Base-by-base conservation (phyloP, 768 basidiomycete species). In the Solioccasus polychromus region DNA sequence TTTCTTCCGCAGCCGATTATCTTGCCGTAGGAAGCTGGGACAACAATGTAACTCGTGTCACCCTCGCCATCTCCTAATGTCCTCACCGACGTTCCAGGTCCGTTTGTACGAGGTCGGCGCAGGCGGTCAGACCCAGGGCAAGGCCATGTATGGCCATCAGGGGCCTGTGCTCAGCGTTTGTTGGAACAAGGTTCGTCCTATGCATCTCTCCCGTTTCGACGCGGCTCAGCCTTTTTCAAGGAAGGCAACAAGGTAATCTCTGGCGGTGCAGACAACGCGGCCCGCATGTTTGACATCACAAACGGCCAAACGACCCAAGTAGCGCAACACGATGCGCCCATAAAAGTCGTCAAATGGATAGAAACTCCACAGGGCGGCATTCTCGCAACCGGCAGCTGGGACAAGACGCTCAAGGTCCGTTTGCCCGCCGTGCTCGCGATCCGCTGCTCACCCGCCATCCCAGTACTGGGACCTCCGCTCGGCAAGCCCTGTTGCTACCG, bases 1-100 rank as follows among this genome's bases (percentile, higher is more conserved):
- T 94, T 70, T 92, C 89, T 0, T 79, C 86, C 6, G 83, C 80
- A 15, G 87, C 87, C 8, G 91, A 95, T 61, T 88, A 90, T 61
- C 77, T 98, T 20, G 92, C 94, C 8, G 93, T 94, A 11, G 92
- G 83, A 44, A 88, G 85, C 55, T 98, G 95, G 95, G 88, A 90
- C 60, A 93, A 92, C 62, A 89, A 89, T 67, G 93, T 92, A 54
- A 34, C 15, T 44, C 35, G 19, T 23, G 3, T 28, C 20, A 15
- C 22, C 11, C 31, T 14, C 35, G 34, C 11, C 24, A 22, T 32
- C 46, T 36, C 2, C 15, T 24, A 12, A 28, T 15, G 29, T 36
- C 34, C 48, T 42, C 44, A 60, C 44, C 35, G 56, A 29, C 42
- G 37, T 44, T 42, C 9, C 47, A 94, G 90, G 92, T 96, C 23